These are phyloP conservation scores for Raphanus raphanistrum DNA, from an alignment of 345 rosid species.

Conservation along the genomic window DNA sequence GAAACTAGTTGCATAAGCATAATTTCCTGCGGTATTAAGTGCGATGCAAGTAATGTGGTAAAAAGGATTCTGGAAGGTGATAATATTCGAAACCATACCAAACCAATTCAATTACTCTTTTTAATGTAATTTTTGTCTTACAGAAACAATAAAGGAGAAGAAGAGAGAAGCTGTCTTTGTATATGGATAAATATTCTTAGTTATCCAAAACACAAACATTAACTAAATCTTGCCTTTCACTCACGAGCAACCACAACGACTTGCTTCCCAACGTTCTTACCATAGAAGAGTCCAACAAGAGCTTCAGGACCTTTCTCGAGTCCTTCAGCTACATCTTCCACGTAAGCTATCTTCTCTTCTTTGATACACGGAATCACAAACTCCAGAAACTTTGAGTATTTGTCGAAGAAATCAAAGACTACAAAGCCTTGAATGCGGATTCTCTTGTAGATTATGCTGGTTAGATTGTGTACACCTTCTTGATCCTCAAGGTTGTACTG, in stretches of 20 bases:
- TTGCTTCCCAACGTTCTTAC: constrained; percentile 61
- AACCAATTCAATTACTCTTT: background rate
- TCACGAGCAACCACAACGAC: constrained; percentile 41
- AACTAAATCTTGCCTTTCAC: background rate
- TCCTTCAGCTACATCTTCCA: constrained; percentile 63
- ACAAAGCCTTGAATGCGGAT: constrained; percentile 43
- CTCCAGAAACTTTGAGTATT: constrained; percentile 46
- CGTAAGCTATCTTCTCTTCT: constrained; percentile 52
- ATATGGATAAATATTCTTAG: background rate
- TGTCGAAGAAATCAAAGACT: constrained; percentile 48
- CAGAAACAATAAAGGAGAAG: background rate
- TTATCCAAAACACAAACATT: background rate
- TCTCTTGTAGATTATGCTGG: constrained; percentile 29
- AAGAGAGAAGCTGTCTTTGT: background rate
- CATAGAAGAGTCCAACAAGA: constrained; percentile 53
- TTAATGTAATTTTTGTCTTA: background rate
- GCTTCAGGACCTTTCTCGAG: constrained; percentile 57
- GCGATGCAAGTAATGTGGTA: constrained; percentile 11
- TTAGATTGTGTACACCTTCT: constrained; percentile 42
- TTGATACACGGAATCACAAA: constrained; percentile 40
- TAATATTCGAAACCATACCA: background rate
- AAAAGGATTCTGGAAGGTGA: background rate
- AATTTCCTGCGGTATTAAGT: constrained; percentile 7
- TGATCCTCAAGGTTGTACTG: constrained; percentile 50
- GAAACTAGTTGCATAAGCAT: background rate